phyloP scores from a whole-genome alignment of 768 basidiomycete species.

The Mycena galopus region DNA sequence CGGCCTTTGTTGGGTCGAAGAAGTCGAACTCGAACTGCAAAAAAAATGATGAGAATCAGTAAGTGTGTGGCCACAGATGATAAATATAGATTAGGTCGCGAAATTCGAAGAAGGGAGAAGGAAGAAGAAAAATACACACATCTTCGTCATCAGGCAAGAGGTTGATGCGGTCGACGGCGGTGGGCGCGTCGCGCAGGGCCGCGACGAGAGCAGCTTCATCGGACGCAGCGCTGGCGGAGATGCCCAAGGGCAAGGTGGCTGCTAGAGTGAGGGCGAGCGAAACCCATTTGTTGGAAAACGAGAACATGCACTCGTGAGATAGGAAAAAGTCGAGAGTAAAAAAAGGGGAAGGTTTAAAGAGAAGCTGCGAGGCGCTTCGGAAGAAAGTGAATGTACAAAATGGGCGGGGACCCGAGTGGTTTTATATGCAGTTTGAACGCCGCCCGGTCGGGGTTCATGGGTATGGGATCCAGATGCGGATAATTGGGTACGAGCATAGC shows the following conservation, averaged over 20 bases:
- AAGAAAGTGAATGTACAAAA: constrained; percentile 28
- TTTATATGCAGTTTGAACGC: background rate
- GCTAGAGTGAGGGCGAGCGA: constrained; percentile 23
- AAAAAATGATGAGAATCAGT: background rate
- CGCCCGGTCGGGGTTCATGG: background rate
- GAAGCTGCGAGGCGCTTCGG: constrained; percentile 1
- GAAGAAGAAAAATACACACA: constrained; percentile 4
- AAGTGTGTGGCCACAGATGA: no score
- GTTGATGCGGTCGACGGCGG: constrained; percentile 24
- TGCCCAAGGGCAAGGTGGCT: background rate
- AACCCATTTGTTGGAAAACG: background rate
- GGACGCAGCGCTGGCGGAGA: constrained; percentile 21
- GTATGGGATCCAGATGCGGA: constrained; percentile 8
- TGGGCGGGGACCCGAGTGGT: background rate
- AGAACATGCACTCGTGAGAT: constrained; percentile 1
- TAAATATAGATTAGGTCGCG: no score
- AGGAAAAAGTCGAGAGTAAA: background rate
- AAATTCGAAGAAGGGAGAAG: no score
- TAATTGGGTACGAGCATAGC: background rate
- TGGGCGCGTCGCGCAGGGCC: constrained; percentile 25
- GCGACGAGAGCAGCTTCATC: constrained; percentile 27
- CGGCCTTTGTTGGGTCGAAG: constrained; percentile 27
- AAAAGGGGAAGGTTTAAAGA: no score
- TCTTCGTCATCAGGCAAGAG: constrained; percentile 22
- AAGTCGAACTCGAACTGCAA: constrained; percentile 39